Base-by-base conservation (phyloP, 2,329 filamentous ascomycete species). In the Neurospora crassa region DNA sequence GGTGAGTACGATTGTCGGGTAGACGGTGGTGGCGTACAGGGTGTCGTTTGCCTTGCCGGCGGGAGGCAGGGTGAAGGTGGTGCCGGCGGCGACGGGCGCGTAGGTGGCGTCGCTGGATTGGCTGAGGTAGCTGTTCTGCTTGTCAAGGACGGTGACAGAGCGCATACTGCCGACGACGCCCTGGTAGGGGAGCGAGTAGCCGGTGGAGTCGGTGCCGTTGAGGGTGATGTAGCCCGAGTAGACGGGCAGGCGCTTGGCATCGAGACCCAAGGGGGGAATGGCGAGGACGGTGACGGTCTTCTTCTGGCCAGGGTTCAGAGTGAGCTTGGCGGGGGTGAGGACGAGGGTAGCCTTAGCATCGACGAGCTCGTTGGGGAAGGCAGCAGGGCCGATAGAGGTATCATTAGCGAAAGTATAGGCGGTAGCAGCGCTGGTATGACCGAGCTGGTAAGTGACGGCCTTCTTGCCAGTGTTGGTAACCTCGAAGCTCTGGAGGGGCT, bases 401-500 rank as follows among this genome's bases (percentile, higher is more conserved):
- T 77, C 74, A 37, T 75, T 75, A 1, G 82, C 79, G 74, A 83
- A 84, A 0, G 88, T 86, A 78, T 89, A 89, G 70, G 84, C 83
- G 2, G 87, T 87, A 14, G 83, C 79, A 14, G 87, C 83, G 2
- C 83, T 82, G 7, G 84, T 78, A 72, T 88, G 82, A 37, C 81
- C 82, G 12, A 91, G 79, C 8, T 81, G 80, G 78, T 88, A 89
- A 6, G 84, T 85, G 68, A 88, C 78, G 0, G 81, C 78, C 34
- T 81, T 80, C 18, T 78, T 78, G 67, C 85, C 86, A 5, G 81
- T 81, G 80, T 91, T 91, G 75, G 79, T 82, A 74, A 91, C 82
- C 47, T 81, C 84, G 76, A 91, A 88, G 73, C 84, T 83, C 63
- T 84, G 80, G 2, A 80, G 81, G 12, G 81, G 78, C 67, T 78